These are phyloP conservation scores for Paramyrothecium roridum DNA, from an alignment of 2,329 filamentous ascomycete genomes.

Conservation along the genomic window DNA sequence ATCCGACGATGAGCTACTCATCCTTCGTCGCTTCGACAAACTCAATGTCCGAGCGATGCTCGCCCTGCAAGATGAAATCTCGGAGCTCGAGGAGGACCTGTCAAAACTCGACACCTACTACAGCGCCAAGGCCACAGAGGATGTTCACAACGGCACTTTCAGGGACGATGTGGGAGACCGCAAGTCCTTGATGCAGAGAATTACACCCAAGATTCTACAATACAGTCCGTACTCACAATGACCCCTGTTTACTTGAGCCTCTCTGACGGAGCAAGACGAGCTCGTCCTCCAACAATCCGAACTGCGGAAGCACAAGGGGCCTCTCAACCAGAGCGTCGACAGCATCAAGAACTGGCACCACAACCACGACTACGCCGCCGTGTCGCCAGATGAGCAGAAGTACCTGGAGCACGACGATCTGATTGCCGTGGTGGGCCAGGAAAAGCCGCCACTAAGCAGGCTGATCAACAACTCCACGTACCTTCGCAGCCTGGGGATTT, in stretches of 20 bases:
- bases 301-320: constrained; percentile 10
- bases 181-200: constrained; percentile 6
- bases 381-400: constrained; percentile 7
- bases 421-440: constrained; percentile 6
- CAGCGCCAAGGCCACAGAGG: constrained; percentile 10
- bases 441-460: constrained; percentile 7
- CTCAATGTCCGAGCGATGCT: constrained; percentile 25
- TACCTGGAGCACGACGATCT: constrained; percentile 17
- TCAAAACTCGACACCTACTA: constrained; percentile 17
- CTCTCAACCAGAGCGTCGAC: constrained; percentile 16
- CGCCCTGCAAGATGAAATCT: constrained; percentile 28
- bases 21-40: constrained; percentile 27
- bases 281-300: constrained; percentile 19
- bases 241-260: too few species aligned
- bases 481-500: too few species aligned
- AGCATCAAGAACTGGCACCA: constrained; percentile 18
- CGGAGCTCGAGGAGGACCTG: constrained; percentile 23
- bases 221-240: constrained; percentile 17
- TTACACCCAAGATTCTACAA: constrained; percentile 10
- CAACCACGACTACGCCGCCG: constrained; percentile 9
- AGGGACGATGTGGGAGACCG: constrained; percentile 19
- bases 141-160: constrained; percentile 23
- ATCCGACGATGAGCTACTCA: constrained; percentile 25
- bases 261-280: constrained; percentile 10
- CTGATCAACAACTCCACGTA: constrained; percentile 2